A percentile compares a stretch with the other conserved stretches of the same genome.
Conservation (phyloP, 192 early-diverging fungal species). For the Coemansia reversa region DNA sequence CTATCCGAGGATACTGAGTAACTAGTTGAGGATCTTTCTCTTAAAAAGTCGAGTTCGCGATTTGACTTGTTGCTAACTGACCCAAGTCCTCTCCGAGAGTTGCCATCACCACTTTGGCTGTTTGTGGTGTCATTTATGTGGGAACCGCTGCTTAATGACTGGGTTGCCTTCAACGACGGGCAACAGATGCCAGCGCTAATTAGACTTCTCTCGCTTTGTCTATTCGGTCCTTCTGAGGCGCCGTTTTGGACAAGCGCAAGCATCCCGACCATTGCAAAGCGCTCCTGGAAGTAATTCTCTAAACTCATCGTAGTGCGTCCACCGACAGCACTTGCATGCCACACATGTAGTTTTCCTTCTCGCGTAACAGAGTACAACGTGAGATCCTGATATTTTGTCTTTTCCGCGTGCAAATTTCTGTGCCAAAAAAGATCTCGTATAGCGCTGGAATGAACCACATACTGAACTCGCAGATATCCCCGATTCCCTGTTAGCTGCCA, state of each 20-base stretch:
- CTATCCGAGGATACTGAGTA: too few species aligned
- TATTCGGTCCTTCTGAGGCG: neutral
- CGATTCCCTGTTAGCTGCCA: conserved; percentile 25
- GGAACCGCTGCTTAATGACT: neutral
- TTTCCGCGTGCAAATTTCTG: neutral
- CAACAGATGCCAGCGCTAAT: neutral
- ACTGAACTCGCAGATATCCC: conserved; percentile 36
- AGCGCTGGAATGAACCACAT: conserved; percentile 29
- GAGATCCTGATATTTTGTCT: neutral
- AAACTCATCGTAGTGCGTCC: neutral
- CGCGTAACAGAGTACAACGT: conserved; percentile 26
- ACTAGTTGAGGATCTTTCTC: too few species aligned
- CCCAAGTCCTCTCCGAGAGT: too few species aligned
- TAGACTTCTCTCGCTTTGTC: neutral
- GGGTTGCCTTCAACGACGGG: neutral
- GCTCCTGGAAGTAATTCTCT: conserved; percentile 6
- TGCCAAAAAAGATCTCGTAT: conserved; percentile 40
- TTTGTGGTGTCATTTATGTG: neutral
- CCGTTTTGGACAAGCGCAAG: neutral
- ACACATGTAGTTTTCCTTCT: conserved; percentile 14
- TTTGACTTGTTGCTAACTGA: too few species aligned
- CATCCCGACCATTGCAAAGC: conserved; percentile 14
- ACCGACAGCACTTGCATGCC: conserved; percentile 14
- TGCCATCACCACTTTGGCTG: neutral
- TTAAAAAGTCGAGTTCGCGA: too few species aligned